These are phyloP conservation scores for Vigna mungo DNA, from an alignment of 306 rosid genomes.

Conservation along the genomic window DNA sequence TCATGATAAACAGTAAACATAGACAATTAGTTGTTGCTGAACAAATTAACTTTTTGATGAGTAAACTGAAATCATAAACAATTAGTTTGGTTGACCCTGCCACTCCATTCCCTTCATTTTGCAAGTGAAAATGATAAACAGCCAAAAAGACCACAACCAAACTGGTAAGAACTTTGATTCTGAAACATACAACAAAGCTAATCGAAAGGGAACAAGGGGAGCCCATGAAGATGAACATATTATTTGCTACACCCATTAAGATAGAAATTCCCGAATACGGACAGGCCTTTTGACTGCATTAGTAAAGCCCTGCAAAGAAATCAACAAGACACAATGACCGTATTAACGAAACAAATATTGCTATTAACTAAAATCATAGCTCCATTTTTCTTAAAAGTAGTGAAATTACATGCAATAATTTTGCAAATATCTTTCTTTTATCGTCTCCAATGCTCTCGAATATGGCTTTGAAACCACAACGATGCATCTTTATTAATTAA, in stretches of 20 bases:
- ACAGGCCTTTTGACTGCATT: constrained; percentile 94
- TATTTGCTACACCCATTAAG: constrained; percentile 37
- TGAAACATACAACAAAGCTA: neutral
- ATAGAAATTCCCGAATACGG: constrained; percentile 83
- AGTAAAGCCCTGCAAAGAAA: constrained; percentile 77
- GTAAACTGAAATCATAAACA: neutral
- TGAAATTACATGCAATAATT: constrained; percentile 24
- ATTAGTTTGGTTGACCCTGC: neutral
- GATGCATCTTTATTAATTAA: constrained; percentile 6
- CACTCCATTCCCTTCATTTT: constrained; percentile 3
- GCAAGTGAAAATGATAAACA: neutral
- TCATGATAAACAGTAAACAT: too few species aligned
- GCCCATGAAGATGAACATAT: neutral
- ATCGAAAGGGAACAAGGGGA: constrained; percentile 8
- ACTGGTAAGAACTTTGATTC: neutral
- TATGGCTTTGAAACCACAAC: constrained; percentile 14
- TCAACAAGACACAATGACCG: constrained; percentile 15
- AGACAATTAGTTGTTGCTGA: neutral
- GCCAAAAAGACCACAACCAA: neutral
- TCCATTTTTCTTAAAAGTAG: constrained; percentile 29
- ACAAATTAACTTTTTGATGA: neutral
- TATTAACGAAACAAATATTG: constrained; percentile 22
- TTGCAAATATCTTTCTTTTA: constrained; percentile 5
- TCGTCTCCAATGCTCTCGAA: constrained; percentile 13
- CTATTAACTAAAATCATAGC: neutral